A percentile compares a stretch with the other conserved stretches of the same genome.
Evolutionary conservation across 1,139 yeast genomes (phyloP).

Genomic region (Pichia norvegensis): DNA sequence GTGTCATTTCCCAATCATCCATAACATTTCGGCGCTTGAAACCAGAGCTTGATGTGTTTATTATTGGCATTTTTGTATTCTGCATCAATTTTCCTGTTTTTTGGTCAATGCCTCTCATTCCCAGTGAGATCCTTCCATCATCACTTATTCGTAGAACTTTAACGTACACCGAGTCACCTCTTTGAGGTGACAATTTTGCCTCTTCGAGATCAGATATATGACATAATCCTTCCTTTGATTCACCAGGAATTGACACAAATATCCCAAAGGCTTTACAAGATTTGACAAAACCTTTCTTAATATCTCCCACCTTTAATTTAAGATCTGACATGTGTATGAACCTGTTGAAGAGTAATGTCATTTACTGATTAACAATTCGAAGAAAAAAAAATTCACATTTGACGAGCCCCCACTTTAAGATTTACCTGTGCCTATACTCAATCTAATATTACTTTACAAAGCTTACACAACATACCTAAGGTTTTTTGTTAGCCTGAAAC

Average conservation of each 20-base stretch:
- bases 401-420: too few species aligned
- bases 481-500: constrained; percentile 13
- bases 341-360: too few species aligned
- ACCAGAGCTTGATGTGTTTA: background rate
- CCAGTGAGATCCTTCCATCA: constrained; percentile 49
- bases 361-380: too few species aligned
- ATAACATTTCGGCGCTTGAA: constrained; percentile 63
- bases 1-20: constrained; percentile 86
- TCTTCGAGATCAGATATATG: constrained; percentile 38
- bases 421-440: background rate
- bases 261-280: constrained; percentile 69
- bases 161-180: constrained; percentile 60
- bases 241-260: constrained; percentile 44
- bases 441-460: background rate
- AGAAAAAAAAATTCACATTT: too few species aligned
- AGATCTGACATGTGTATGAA: constrained; percentile 5
- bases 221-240: constrained; percentile 51
- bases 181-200: constrained; percentile 47
- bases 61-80: background rate
- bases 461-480: constrained; percentile 1
- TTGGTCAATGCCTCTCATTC: constrained; percentile 76
- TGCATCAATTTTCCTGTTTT: constrained; percentile 42
- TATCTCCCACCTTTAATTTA: constrained; percentile 10
- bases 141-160: constrained; percentile 34
- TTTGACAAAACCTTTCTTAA: constrained; percentile 46